Evolutionary conservation across 2,329 filamentous ascomycete genomes (phyloP).

Genomic region (Pestalotiopsis fici): DNA sequence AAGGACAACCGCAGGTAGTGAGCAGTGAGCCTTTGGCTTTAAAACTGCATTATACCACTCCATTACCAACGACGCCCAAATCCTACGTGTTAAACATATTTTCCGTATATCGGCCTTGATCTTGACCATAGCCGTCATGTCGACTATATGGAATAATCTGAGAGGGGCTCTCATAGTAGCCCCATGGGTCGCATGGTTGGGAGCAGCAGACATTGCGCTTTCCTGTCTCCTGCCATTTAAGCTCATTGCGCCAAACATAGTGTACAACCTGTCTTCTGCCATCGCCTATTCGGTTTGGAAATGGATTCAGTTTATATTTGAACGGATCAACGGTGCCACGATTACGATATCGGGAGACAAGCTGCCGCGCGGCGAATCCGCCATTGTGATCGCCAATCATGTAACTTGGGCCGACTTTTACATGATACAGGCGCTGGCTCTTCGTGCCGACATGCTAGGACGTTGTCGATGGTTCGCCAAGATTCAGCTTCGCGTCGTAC

Average conservation of each 20-base stretch:
- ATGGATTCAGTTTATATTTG: slow-evolving; percentile 60
- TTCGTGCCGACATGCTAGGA: slow-evolving; percentile 57
- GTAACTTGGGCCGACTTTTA: slow-evolving; percentile 65
- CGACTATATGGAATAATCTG: slow-evolving; percentile 27
- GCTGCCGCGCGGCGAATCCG: slow-evolving; percentile 55
- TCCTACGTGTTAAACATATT: not conserved
- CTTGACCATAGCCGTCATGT: not conserved
- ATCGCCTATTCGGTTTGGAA: slow-evolving; percentile 57
- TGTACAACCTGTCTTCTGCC: slow-evolving; percentile 55
- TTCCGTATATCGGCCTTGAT: not conserved
- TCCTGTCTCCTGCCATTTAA: slow-evolving; percentile 50
- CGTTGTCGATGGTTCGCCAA: slow-evolving; percentile 65
- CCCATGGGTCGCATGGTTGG: slow-evolving; percentile 56
- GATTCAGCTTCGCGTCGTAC: slow-evolving; percentile 57
- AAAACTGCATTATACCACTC: not conserved
- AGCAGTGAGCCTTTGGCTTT: not conserved
- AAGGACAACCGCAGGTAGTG: not conserved
- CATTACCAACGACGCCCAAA: not conserved
- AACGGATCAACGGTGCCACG: slow-evolving; percentile 49
- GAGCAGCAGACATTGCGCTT: slow-evolving; percentile 51
- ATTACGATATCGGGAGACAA: slow-evolving; percentile 55
- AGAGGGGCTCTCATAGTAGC: slow-evolving; percentile 43
- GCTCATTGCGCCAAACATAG: slow-evolving; percentile 45
- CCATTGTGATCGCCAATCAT: slow-evolving; percentile 62
- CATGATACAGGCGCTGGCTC: slow-evolving; percentile 60